phyloP scores from a whole-genome alignment of 371 early-diverging fungal species.

The Cokeromyces recurvatus region DNA sequence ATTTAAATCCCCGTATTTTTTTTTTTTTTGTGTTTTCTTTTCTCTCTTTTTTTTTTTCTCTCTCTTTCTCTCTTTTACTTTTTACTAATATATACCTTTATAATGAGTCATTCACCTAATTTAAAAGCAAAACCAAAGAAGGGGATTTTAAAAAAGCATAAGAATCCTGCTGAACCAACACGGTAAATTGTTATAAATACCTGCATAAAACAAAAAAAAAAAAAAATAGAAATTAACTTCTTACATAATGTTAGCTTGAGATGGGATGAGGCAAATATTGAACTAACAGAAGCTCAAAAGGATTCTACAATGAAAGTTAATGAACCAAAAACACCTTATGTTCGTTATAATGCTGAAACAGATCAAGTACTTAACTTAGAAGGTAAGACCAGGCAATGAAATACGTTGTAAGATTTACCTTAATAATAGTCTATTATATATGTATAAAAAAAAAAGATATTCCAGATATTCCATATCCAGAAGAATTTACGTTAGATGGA shows the following conservation, averaged over 20 bases:
- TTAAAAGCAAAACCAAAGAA: slow-evolving; percentile 42
- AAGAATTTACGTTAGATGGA: slow-evolving; percentile 43
- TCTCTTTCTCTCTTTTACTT: too few relatives aligned
- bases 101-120: slow-evolving; percentile 34
- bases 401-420: neutral
- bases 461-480: slow-evolving; percentile 23
- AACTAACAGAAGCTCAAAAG: slow-evolving; percentile 86
- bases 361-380: slow-evolving; percentile 71
- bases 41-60: neutral
- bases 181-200: slow-evolving; percentile 3
- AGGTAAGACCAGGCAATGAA: too few relatives aligned
- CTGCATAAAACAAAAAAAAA: too few relatives aligned
- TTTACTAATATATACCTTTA: too few relatives aligned
- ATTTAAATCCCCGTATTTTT: neutral
- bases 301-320: slow-evolving; percentile 93
- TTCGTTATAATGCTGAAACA: slow-evolving; percentile 76
- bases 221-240: neutral
- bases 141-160: slow-evolving; percentile 48
- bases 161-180: slow-evolving; percentile 4
- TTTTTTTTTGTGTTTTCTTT: neutral
- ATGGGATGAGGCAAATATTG: slow-evolving; percentile 96
- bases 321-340: slow-evolving; percentile 96
- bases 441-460: too few relatives aligned
- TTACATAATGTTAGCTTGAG: slow-evolving; percentile 45
- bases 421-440: too few relatives aligned